phyloP scores from a whole-genome alignment of 75 land plant species.

The Sequoiadendron giganteum region DNA sequence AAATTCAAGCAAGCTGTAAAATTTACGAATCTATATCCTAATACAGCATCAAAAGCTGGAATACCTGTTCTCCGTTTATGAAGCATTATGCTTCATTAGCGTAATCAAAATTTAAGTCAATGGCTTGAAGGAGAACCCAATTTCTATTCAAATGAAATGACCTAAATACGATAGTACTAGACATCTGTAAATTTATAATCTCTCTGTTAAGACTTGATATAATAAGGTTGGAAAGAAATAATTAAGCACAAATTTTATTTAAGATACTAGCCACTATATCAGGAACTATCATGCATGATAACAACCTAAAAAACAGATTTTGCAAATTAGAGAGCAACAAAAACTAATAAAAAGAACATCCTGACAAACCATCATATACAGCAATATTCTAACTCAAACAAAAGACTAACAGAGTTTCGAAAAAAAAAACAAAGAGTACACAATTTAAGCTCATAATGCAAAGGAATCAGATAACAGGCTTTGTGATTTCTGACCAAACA shows the following conservation, averaged over 20 bases:
- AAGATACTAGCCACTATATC: background rate
- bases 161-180: background rate
- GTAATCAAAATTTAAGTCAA: background rate
- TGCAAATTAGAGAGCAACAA: background rate
- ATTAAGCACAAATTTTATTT: background rate
- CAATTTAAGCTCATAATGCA: background rate
- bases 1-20: background rate
- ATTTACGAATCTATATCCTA: background rate
- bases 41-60: background rate
- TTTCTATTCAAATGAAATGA: background rate
- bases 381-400: background rate
- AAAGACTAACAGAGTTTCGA: no score
- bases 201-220: background rate
- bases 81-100: background rate
- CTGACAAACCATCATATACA: background rate
- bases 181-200: background rate
- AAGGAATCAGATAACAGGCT: background rate
- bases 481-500: background rate
- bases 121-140: background rate
- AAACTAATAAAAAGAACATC: background rate
- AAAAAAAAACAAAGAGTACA: background rate
- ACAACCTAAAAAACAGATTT: background rate
- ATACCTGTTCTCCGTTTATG: background rate
- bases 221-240: background rate
- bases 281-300: background rate